Percentiles rank a stretch among this genome's conserved stretches.
Conservation (phyloP, 352 stramenopile species). For the Elongisporangium undulatum region DNA sequence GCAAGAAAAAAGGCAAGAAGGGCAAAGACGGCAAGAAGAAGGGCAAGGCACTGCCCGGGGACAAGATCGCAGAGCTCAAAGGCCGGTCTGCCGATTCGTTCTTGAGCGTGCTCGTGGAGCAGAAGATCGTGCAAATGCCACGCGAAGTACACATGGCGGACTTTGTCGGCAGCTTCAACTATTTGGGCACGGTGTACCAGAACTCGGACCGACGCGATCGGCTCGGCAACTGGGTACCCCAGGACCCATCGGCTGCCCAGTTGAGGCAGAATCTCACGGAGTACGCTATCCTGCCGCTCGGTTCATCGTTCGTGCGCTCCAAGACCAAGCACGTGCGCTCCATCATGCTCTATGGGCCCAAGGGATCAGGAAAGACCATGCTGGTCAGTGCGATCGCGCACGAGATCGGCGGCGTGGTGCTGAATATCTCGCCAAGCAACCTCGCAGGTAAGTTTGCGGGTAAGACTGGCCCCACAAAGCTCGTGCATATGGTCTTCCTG, state of each 20-base stretch:
- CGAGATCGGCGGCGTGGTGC: conserved; percentile 90
- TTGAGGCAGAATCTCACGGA: conserved; percentile 88
- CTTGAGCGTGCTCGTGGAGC: conserved; percentile 84
- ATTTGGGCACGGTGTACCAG: conserved; percentile 75
- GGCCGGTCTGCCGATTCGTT: conserved; percentile 88
- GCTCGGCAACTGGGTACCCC: conserved; percentile 86
- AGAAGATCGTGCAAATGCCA: conserved; percentile 81
- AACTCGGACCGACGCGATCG: conserved; percentile 57
- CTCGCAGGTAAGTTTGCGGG: conserved; percentile 92
- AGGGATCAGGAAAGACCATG: conserved; percentile 91
- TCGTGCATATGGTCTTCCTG: conserved; percentile 94
- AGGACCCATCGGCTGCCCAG: conserved; percentile 89
- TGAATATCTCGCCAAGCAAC: conserved; percentile 92
- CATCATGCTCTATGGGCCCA: conserved; percentile 93
- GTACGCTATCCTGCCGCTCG: conserved; percentile 89
- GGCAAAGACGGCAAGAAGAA: conserved; percentile 61
- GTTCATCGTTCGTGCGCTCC: conserved; percentile 66
- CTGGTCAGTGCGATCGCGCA: conserved; percentile 90
- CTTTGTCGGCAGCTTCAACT: conserved; percentile 92
- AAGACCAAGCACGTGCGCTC: conserved; percentile 78
- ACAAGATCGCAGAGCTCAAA: conserved; percentile 91
- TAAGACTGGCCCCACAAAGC: conserved; percentile 89
- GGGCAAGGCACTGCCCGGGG: conserved; percentile 79
- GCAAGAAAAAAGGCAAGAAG: conserved; percentile 42
- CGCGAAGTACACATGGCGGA: conserved; percentile 51